Evolutionary conservation across 1,139 yeast species (phyloP), one percentile per base, ranked within the genome.

Genomic region (Magnusiomyces starmeri): DNA sequence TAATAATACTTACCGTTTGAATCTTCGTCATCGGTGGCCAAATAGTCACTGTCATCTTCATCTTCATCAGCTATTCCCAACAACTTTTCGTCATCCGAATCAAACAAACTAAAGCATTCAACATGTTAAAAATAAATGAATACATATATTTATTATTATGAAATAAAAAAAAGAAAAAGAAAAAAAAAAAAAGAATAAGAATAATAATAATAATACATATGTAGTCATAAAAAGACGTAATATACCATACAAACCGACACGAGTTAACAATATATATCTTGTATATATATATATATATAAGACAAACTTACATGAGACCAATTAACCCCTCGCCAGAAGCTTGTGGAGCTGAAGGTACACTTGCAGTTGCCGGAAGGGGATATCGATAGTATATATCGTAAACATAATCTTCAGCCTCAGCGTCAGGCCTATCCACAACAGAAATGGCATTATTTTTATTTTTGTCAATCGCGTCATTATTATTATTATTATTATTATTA

Each of bases 331-430:
- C 16, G 24, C 29, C 35, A 34, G 18, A 10, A 29, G 26, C 47
- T 35, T 34, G 48, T 6, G 22, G 32, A 21, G 48, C 26, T 18
- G 29, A 27, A 4, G 44, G 29, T 9, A 41, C 8, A 10, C 26
- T 26, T 24, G 16, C 8, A 16, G 14, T 4, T 2, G 26, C 35
- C 9, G 46, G 39, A 9, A 45, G 8, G 14, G 32, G 42, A 14
- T 35, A 80, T 58, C 87, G 67, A 69, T 78, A 72, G 75, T 90
- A 90, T 20, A 90, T 89, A 69, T 90, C 98, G 63, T 88, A 92
- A 20, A 90, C 97, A 60, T 86, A 90, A 37, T 85, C 95, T 24
- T 48, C 51, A 3, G 44, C 29, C 22, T 37, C 49, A 6, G 49
- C 18, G n/a, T 40, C 51, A 2, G 35, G 49, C 16, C 7, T 18